Conservation (phyloP, 129 eudicot genomes). For the Helianthus annuus region HanXRQr2.0-SUNRISE NC_035445.2:66079461-66079960, state of each 20-base stretch:
- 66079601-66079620: slow-evolving; percentile 76
- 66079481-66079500: slow-evolving; percentile 60
- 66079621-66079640: slow-evolving; percentile 49
- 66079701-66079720: slow-evolving; percentile 91
- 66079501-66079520: slow-evolving; percentile 97
- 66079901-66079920: neutral
- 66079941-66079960: neutral
- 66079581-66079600: slow-evolving; percentile 69
- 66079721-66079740: slow-evolving; percentile 74
- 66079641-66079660: slow-evolving; percentile 1
- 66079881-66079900: neutral
- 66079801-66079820: slow-evolving; percentile 83
- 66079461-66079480: neutral
- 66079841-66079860: neutral
- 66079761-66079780: slow-evolving; percentile 55
- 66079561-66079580: slow-evolving; percentile 82
- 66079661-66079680: slow-evolving; percentile 1
- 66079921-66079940: neutral
- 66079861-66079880: neutral
- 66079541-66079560: slow-evolving; percentile 78
- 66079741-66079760: slow-evolving; percentile 60
- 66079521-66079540: slow-evolving; percentile 89
- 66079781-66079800: slow-evolving; percentile 70
- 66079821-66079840: slow-evolving; percentile 1
- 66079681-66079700: neutral